phyloP scores from a whole-genome alignment of 2,329 filamentous ascomycete genomes.

The Madurella mycetomatis region DNA sequence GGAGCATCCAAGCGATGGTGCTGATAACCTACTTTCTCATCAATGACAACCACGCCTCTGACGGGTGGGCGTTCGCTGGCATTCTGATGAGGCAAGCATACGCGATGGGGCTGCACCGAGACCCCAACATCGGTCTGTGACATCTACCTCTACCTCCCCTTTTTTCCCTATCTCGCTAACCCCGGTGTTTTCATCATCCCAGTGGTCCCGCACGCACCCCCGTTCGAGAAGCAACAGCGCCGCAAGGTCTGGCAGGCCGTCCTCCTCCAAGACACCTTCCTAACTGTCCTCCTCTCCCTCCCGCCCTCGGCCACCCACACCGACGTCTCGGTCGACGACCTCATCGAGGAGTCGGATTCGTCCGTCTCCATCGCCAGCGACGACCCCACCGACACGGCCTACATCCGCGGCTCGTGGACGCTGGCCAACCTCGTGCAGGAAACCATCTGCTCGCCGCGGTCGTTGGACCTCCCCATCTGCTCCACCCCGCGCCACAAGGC shows the following conservation, averaged over 20 bases:
- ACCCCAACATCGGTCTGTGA: constrained; percentile 64
- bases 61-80: constrained; percentile 78
- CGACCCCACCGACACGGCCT: constrained; percentile 62
- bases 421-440: constrained; percentile 75
- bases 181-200: not conserved
- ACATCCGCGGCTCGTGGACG: constrained; percentile 73
- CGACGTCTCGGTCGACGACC: constrained; percentile 70
- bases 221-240: constrained; percentile 72
- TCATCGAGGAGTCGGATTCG: constrained; percentile 56
- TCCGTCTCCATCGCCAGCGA: constrained; percentile 53
- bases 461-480: constrained; percentile 68
- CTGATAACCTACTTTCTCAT: constrained; percentile 80
- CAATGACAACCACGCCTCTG: constrained; percentile 79
- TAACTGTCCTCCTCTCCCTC: constrained; percentile 71
- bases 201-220: constrained; percentile 60
- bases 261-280: constrained; percentile 73
- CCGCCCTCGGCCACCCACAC: constrained; percentile 75
- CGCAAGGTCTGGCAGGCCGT: constrained; percentile 81
- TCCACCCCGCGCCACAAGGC: constrained; percentile 64
- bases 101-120: constrained; percentile 74
- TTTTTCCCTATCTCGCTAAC: constrained; percentile 10
- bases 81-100: constrained; percentile 74
- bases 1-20: constrained; percentile 75
- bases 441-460: constrained; percentile 69
- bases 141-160: constrained; percentile 13